Evolutionary conservation across 192 early-diverging fungal species (phyloP), one percentile per base, ranked within the genome.

Genomic region (Linnemannia elongata): DNA sequence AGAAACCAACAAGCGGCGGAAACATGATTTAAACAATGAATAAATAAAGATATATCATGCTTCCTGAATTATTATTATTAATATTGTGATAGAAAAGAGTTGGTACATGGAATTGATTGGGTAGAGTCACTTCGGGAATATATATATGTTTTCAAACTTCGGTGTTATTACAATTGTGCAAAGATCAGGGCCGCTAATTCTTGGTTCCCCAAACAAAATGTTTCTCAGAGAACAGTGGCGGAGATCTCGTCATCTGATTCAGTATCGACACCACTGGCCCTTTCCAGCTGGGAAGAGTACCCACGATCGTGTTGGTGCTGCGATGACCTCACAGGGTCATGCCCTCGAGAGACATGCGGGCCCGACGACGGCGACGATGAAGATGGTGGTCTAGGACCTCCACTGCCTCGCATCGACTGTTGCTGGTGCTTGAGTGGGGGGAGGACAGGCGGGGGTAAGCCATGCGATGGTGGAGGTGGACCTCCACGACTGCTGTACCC

Each of bases 1-100:
- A 20, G 76, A 83, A 55, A 76, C 77, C 8, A 47, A 70, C 57
- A 83, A 83, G 54, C 45, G 82, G 24, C 42, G 82, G 35, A 83
- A 74, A 39, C 82, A 83, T 42, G 38, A 47, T 30, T n/a, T 22
- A 69, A 70, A 22, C 49, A 41, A 22, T 17, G 18, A 69, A 47
- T 15, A 27, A 70, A 24, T 69, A 45, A 57, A 36, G 13, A 0
- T 0, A 44, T 7, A 74, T n/a, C 42, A n/a, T 47, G 13, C 2
- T 42, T 47, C 18, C 71, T 72, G 20, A 15, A 66, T 66, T 66
- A 15, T 17, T 66, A 66, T 30, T 66, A 66, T 66, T 66, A 63
- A 6, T 60, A 13, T 52, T 52, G 20, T 33, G 60, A 33, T 15
- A 66, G 6, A 27, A 60, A 27, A 30, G 49, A 22, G 20, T 60